Evolutionary conservation across 2,329 filamentous ascomycete genomes (phyloP).

Genomic region (Huntiella abstrusa): DNA sequence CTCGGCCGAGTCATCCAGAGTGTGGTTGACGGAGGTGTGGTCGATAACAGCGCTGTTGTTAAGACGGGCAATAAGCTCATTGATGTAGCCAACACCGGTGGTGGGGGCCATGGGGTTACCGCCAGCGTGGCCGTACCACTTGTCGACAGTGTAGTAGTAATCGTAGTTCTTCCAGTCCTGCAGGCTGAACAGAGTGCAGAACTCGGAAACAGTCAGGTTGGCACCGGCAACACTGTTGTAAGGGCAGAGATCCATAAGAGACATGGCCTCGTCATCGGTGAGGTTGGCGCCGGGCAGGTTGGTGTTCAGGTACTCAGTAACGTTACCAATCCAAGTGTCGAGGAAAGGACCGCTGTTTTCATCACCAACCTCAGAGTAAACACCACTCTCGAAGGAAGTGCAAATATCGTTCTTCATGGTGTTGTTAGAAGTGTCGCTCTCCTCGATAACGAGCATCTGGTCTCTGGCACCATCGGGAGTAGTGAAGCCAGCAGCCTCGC

Average conservation of each 20-base stretch:
- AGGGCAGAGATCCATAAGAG: conserved; percentile 76
- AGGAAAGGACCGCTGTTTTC: conserved; percentile 39
- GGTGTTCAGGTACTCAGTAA: conserved; percentile 49
- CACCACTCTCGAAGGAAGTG: conserved; percentile 45
- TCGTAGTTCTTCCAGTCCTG: conserved; percentile 63
- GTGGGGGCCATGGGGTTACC: conserved; percentile 66
- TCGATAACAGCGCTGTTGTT: conserved; percentile 51
- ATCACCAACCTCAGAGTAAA: conserved; percentile 27
- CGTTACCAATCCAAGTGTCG: conserved; percentile 43
- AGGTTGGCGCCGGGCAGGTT: conserved; percentile 51
- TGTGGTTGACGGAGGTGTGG: conserved; percentile 57
- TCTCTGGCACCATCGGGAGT: conserved; percentile 28
- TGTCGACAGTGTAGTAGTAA: conserved; percentile 61
- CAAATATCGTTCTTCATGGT: conserved; percentile 62
- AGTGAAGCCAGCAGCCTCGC: conserved; percentile 21
- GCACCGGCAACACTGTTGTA: conserved; percentile 57
- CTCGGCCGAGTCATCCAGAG: conserved; percentile 44
- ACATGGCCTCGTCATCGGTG: conserved; percentile 40
- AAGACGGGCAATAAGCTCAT: conserved; percentile 70
- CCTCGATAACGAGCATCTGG: conserved; percentile 48
- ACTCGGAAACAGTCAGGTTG: conserved; percentile 38
- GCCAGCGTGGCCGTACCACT: conserved; percentile 65
- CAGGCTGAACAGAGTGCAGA: conserved; percentile 57
- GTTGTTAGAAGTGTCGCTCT: conserved; percentile 52
- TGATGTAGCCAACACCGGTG: conserved; percentile 72